Evolutionary conservation across 768 basidiomycete genomes (phyloP).

Genomic region (Hypholoma fasciculare): DNA sequence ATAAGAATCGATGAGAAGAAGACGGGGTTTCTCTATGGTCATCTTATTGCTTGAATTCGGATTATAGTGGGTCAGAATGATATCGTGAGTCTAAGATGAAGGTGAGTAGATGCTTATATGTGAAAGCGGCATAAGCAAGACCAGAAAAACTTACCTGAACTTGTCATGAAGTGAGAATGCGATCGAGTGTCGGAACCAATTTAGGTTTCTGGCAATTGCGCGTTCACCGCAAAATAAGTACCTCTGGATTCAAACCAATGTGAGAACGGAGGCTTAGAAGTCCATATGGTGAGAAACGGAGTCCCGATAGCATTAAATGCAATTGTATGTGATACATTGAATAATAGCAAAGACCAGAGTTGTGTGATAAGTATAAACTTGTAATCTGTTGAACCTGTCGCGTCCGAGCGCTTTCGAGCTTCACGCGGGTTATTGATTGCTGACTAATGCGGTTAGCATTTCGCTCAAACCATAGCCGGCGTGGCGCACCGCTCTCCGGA

Average conservation of each 20-base stretch:
- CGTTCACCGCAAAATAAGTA: background rate
- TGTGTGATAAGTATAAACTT: background rate
- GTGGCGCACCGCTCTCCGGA: too few species aligned
- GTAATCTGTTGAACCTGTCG: background rate
- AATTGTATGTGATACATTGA: background rate
- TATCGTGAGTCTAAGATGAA: background rate
- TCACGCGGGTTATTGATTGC: background rate
- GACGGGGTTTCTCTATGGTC: slow-evolving; percentile 40
- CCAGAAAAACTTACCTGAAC: slow-evolving; percentile 1
- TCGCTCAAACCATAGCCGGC: too few species aligned
- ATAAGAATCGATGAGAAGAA: slow-evolving; percentile 80
- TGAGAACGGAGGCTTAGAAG: background rate
- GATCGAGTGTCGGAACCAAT: slow-evolving; percentile 3
- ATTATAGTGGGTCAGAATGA: background rate
- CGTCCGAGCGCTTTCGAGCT: too few species aligned
- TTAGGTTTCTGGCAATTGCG: background rate
- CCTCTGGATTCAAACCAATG: background rate
- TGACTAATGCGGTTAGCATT: background rate
- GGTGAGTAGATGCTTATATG: background rate
- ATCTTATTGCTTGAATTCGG: background rate
- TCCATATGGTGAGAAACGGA: background rate
- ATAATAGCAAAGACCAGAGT: background rate
- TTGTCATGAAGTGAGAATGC: background rate
- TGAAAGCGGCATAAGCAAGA: background rate
- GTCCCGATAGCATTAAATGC: background rate